These are phyloP conservation scores for Vigna reflexopilosa DNA, from an alignment of 306 rosid genomes.

Conservation along the genomic window DNA sequence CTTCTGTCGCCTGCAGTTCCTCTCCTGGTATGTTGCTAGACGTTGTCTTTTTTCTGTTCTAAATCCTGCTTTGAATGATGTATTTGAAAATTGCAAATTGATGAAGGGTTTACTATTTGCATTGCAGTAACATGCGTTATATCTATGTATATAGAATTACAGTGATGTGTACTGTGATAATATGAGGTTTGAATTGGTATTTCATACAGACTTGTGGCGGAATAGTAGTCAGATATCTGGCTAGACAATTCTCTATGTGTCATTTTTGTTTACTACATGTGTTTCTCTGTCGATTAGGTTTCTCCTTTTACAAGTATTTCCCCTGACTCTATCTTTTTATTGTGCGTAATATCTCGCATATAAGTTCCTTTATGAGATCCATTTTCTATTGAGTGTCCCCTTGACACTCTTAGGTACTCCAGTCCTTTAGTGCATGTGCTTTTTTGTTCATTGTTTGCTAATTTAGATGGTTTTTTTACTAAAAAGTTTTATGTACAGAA, in stretches of 20 bases:
- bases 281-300: neutral
- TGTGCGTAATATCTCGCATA: neutral
- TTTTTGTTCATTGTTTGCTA: neutral
- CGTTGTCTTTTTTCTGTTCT: neutral
- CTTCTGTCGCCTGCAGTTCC: conserved; percentile 96
- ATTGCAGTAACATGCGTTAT: neutral
- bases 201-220: neutral
- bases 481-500: neutral
- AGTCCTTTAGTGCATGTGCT: neutral
- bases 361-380: neutral
- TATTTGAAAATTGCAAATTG: conserved; percentile 19
- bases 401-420: neutral
- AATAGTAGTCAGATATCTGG: conserved; percentile 4
- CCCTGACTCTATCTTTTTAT: no score
- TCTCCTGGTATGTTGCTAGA: conserved; percentile 71
- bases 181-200: conserved; percentile 3
- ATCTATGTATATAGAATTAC: neutral
- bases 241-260: neutral
- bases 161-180: conserved; percentile 6
- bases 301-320: neutral
- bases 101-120: neutral
- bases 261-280: neutral
- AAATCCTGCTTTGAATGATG: neutral
- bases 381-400: neutral
- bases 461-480: neutral